phyloP scores from a whole-genome alignment of 148 eudicot genomes.

The Chenopodium quinoa region DNA sequence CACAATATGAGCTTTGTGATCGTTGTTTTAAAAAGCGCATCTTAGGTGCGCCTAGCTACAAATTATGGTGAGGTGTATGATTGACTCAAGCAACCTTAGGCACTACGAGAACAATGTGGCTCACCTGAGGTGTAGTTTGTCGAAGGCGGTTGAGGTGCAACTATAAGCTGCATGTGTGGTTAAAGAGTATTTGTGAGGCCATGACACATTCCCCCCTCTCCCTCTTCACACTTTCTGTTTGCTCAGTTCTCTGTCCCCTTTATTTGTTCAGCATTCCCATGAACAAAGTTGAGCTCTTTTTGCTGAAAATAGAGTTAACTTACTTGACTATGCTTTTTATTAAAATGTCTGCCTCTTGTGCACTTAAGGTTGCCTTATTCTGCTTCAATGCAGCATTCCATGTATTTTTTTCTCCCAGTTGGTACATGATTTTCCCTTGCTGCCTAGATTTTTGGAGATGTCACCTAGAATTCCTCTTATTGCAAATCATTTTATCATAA shows the following conservation, averaged over 20 bases:
- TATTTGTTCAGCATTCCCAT: too few relatives aligned
- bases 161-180: neutral
- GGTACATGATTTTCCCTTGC: neutral
- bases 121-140: neutral
- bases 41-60: neutral
- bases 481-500: neutral
- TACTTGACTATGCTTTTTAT: neutral
- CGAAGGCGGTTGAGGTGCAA: neutral
- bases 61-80: neutral
- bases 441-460: neutral
- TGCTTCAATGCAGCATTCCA: neutral
- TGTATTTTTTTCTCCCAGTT: neutral
- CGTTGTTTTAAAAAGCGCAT: neutral
- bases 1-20: neutral
- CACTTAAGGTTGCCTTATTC: neutral
- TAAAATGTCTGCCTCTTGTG: neutral
- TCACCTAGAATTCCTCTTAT: neutral
- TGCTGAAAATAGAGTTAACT: neutral
- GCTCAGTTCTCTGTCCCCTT: too few relatives aligned
- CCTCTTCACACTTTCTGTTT: neutral
- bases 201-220: neutral
- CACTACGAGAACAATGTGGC: neutral
- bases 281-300: neutral
- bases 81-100: neutral
- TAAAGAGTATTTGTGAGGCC: neutral